Percentiles rank a stretch among this genome's conserved stretches.
These are phyloP conservation scores for Silene coronaria DNA, from an alignment of 179 eudicot species.

Conservation along the genomic window DNA sequence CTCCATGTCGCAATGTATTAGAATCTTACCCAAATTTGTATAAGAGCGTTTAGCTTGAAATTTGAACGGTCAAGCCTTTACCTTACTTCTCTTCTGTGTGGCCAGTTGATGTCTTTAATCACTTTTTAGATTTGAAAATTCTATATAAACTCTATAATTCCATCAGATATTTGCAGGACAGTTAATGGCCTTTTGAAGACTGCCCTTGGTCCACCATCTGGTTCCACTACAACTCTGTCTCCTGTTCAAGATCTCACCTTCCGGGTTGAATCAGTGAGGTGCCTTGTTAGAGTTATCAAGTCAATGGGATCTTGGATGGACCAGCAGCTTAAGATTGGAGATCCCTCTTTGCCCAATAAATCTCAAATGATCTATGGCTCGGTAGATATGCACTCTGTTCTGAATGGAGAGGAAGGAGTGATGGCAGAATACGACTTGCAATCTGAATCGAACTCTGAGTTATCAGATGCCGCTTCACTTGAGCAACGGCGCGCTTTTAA, in stretches of 20 bases:
- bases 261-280: conserved; percentile 86
- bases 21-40: not conserved
- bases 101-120: not conserved
- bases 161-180: conserved; percentile 95
- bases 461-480: conserved; percentile 77
- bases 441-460: conserved; percentile 63
- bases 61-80: not conserved
- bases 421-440: conserved; percentile 60
- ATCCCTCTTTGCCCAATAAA: conserved; percentile 37
- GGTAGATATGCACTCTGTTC: conserved; percentile 33
- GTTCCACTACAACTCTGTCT: conserved; percentile 78
- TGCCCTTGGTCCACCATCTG: conserved; percentile 94
- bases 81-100: conserved; percentile 2
- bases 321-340: conserved; percentile 75
- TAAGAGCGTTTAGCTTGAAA: not conserved
- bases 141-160: conserved; percentile 71
- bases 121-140: conserved; percentile 28
- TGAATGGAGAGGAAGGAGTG: conserved; percentile 60
- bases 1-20: not conserved
- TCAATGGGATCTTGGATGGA: conserved; percentile 98
- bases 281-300: conserved; percentile 75
- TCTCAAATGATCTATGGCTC: conserved; percentile 44
- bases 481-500: conserved; percentile 96
- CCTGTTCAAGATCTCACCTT: conserved; percentile 87
- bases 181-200: conserved; percentile 96